Percentiles rank a stretch among this genome's conserved stretches.
Conservation (phyloP, 2,329 filamentous ascomycete genomes). For the Aspergillus flavus region DNA sequence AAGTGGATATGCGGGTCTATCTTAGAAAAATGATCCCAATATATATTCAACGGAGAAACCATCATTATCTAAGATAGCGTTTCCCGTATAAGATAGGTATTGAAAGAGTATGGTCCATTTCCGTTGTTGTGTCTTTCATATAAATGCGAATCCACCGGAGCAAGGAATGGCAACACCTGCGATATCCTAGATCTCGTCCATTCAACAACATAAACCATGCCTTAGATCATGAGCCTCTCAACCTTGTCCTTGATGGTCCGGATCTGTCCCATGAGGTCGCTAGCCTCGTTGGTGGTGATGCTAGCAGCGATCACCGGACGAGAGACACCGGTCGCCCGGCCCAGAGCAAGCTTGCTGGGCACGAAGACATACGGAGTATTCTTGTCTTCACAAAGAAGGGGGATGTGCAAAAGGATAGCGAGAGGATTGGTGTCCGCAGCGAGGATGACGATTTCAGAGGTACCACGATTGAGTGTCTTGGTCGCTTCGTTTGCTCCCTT, state of each 20-base stretch:
- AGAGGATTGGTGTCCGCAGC: constrained; percentile 86
- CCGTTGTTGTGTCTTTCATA: not conserved
- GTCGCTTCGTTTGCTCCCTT: constrained; percentile 87
- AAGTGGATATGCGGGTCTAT: not conserved
- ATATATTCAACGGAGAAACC: not conserved
- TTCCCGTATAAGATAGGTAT: not conserved
- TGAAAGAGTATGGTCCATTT: not conserved
- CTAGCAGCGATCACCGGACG: constrained; percentile 82
- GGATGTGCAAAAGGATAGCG: constrained; percentile 85
- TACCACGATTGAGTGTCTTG: constrained; percentile 89
- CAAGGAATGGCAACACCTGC: not conserved
- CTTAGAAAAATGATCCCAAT: not conserved
- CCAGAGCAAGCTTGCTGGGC: constrained; percentile 79
- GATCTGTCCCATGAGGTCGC: constrained; percentile 86
- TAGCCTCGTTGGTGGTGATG: constrained; percentile 91
- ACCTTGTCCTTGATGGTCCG: constrained; percentile 90
- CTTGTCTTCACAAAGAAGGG: constrained; percentile 79
- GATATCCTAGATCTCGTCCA: not conserved
- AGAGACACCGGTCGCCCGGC: constrained; percentile 85
- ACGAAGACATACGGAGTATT: constrained; percentile 74
- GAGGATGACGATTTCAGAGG: constrained; percentile 84
- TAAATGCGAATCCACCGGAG: not conserved
- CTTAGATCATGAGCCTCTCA: constrained; percentile 89
- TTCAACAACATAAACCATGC: not conserved
- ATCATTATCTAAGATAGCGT: not conserved